These are phyloP conservation scores for Lyophyllum decastes DNA, from an alignment of 768 basidiomycete species.

Conservation along the genomic window DNA sequence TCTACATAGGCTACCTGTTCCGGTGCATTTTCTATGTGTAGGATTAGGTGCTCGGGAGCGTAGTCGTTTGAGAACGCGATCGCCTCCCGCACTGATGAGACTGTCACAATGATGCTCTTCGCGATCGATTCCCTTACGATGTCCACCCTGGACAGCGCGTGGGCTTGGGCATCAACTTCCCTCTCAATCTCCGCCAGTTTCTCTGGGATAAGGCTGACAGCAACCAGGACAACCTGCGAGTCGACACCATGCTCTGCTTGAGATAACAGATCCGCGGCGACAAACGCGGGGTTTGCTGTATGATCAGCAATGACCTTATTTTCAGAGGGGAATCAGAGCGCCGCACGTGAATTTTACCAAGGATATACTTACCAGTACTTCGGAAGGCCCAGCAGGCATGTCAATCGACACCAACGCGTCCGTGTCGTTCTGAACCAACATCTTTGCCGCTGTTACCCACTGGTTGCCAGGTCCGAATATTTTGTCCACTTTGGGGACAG, in stretches of 20 bases:
- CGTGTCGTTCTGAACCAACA: constrained; percentile 98
- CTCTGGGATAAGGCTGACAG: constrained; percentile 64
- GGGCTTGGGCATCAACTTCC: constrained; percentile 87
- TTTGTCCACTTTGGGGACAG: constrained; percentile 98
- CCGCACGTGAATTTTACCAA: not conserved
- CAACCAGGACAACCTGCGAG: constrained; percentile 95
- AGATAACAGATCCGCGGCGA: constrained; percentile 94
- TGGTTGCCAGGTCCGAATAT: constrained; percentile 99
- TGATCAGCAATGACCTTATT: constrained; percentile 89
- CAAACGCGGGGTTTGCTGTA: constrained; percentile 83
- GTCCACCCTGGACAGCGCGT: constrained; percentile 81
- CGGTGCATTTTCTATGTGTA: constrained; percentile 80
- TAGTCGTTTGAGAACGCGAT: constrained; percentile 94
- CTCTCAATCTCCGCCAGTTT: constrained; percentile 75
- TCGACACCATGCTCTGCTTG: constrained; percentile 99
- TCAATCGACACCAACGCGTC: constrained; percentile 96
- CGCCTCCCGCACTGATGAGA: constrained; percentile 68
- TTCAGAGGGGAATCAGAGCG: not conserved
- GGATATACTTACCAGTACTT: constrained; percentile 78
- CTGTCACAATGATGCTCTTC: constrained; percentile 88
- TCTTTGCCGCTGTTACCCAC: constrained; percentile 99
- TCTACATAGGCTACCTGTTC: constrained; percentile 64
- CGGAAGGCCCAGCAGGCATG: constrained; percentile 98
- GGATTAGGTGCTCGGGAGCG: constrained; percentile 95
- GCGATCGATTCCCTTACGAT: constrained; percentile 88